phyloP scores from a whole-genome alignment of 169 alveolate species.

The Eimeria maxima region DNA sequence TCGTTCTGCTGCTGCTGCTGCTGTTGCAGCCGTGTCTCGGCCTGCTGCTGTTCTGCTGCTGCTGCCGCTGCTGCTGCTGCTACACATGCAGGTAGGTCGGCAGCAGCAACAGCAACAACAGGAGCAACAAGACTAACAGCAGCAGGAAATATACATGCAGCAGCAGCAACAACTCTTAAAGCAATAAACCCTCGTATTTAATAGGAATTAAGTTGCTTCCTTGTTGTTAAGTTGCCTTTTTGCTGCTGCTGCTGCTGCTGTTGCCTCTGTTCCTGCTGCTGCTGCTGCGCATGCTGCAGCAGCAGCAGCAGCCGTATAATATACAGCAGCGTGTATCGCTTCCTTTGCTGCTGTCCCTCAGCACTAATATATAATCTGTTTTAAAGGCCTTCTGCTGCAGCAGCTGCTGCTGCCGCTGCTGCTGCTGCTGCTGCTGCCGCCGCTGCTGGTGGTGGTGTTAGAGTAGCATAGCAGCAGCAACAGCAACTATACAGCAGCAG shows the following conservation, averaged over 20 bases:
- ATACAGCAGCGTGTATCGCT: neutral
- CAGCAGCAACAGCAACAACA: slow-evolving; percentile 34
- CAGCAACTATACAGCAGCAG: slow-evolving; percentile 23
- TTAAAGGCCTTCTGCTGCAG: slow-evolving; percentile 7
- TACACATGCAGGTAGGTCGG: slow-evolving; percentile 45
- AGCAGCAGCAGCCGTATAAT: slow-evolving; percentile 25
- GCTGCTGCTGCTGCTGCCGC: slow-evolving; percentile 71
- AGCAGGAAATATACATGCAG: neutral
- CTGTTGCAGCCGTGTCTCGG: slow-evolving; percentile 18
- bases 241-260: slow-evolving; percentile 34
- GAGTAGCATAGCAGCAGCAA: neutral
- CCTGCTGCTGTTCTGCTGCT: neutral
- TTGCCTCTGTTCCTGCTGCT: slow-evolving; percentile 25
- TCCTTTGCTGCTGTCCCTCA: slow-evolving; percentile 3
- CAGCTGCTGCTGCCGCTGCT: slow-evolving; percentile 47
- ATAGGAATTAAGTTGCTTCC: neutral
- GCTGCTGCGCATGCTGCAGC: slow-evolving; percentile 31
- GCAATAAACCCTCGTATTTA: no score
- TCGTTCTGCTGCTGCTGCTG: slow-evolving; percentile 60
- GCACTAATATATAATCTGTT: neutral
- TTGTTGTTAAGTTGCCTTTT: neutral
- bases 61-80: slow-evolving; percentile 41
- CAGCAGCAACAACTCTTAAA: neutral
- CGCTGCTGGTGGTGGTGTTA: neutral
- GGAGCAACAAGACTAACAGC: neutral